Percentiles rank a stretch among this genome's conserved stretches.
phyloP scores from a whole-genome alignment of 176 grass and related monocot species.

The Neostapfia colusana region DNA sequence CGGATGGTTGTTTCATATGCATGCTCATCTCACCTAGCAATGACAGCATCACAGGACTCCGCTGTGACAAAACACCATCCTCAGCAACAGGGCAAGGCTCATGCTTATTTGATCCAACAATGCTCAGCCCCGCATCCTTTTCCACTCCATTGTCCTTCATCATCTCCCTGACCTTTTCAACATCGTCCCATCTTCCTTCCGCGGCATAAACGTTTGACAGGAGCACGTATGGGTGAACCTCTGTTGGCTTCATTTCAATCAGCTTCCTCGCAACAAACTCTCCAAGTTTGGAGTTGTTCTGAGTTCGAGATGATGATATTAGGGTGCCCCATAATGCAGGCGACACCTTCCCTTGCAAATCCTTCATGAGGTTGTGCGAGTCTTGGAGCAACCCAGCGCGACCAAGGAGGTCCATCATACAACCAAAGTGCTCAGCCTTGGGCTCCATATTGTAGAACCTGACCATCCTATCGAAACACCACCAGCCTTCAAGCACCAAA shows the following conservation, averaged over 20 bases:
- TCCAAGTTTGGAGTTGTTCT: constrained; percentile 48
- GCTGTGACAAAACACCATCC: background rate
- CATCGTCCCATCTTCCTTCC: constrained; percentile 62
- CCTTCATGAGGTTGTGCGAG: constrained; percentile 35
- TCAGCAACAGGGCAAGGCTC: background rate
- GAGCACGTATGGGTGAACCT: constrained; percentile 51
- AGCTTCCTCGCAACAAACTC: constrained; percentile 61
- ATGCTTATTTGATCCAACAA: constrained; percentile 1
- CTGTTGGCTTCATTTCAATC: constrained; percentile 56
- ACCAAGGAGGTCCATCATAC: constrained; percentile 71
- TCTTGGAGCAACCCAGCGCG: constrained; percentile 53
- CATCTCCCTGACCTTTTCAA: constrained; percentile 55
- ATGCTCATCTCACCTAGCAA: constrained; percentile 42
- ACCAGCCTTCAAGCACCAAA: constrained; percentile 70
- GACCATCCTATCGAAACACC: constrained; percentile 71
- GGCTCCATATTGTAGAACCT: constrained; percentile 44
- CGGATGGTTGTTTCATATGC: constrained; percentile 33
- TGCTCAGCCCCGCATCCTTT: constrained; percentile 43
- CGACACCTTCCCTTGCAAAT: constrained; percentile 27
- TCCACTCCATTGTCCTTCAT: constrained; percentile 45
- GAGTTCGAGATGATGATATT: constrained; percentile 46
- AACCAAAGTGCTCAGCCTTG: constrained; percentile 60
- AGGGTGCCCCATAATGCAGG: constrained; percentile 46
- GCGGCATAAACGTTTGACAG: constrained; percentile 59
- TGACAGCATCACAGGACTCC: constrained; percentile 27